Base-by-base conservation (phyloP, 129 eudicot species). In the Chrysanthemum lavandulifolium region DNA sequence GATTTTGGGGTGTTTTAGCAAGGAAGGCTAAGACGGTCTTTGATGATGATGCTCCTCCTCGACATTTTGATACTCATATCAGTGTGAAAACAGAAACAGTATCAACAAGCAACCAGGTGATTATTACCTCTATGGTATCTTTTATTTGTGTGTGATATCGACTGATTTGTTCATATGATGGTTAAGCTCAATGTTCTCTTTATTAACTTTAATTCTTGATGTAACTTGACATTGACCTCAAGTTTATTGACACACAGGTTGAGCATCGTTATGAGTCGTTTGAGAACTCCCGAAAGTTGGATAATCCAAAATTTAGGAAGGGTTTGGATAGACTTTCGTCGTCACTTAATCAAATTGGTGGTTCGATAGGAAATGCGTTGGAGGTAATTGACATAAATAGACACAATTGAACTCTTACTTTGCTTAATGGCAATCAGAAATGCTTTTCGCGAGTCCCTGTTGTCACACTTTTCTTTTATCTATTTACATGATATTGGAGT, bases 1-100 rank as follows among this genome's bases (percentile, higher is more conserved):
- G 97, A 8, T 84, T 90, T 74, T 95, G 99, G 99, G 94, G 94
- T 14, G 85, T 84, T 73, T 82, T 94, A 31, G 97, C 97, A 10
- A 90, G 91, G 82, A 86, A 95, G 73, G 96, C 96, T 59, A 95
- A 90, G 80, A 66, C 89, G 59, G 78, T 90, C 67, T 82, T 90
- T 13, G 96, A 95, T 9, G 93, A 94, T 33, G 88, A 87, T 69
- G 56, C 78, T 64, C 53, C 61, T 47, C 55, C 88, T 62, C 59
- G 72, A 18, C 77, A 77, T 51, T 56, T 69, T 69, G 76, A 69
- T 51, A 58, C 77, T 68, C 69, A 73, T 75, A 64, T 7, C 31
- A 55, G 13, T 49, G 67, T 66, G 48, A 84, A 82, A 60, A n/a
- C n/a, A 49, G 83, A 78, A 47, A 68, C 59, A 64, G 62, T 81